Evolutionary conservation across 352 stramenopile species (phyloP), one percentile per base, ranked within the genome.

Genomic region (Nothophytophthora sp.): DNA sequence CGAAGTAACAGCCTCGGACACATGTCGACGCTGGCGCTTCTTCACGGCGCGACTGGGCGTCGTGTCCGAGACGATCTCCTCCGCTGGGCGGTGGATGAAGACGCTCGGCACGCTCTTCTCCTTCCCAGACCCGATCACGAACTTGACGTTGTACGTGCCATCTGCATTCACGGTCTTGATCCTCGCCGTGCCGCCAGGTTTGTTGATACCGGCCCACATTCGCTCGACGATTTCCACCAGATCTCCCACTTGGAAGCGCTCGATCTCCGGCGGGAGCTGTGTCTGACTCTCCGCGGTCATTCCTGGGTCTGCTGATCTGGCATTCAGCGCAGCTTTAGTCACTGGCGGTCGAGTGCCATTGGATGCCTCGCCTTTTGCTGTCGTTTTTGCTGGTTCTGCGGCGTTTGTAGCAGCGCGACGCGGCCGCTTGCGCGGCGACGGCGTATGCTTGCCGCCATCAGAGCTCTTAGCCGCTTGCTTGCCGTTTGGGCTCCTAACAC

Each of bases 181-280:
- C 47, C 81, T 76, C 9, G 73, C 94, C 1, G 90, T 73, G 10
- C 94, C 94, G 16, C 94, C 92, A 10, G 70, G 79, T 66, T 96
- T 95, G 73, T 98, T 98, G 20, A 97, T 87, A 1, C 94, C 94
- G 4, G 83, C 60, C 89, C 90, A 97, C 47, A 88, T 97, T 12
- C 94, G 76, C 23, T 83, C 67, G 24, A 76, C 68, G 13, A 98
- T 88, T 18, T 97, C 69, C 4, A 98, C 90, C n/a, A 96, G 43
- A 29, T 94, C 67, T 15, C 88, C 89, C 0, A 75, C 56, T 24
- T 48, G 41, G 32, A 90, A 90, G 18, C 46, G 52, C n/a, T 60
- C 56, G 18, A 71, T 60, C 25, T 71, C 33, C 39, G 38, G 29
- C 2, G 48, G 29, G 29, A 41, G 28, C 22, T 55, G 27, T 19